Evolutionary conservation across 345 rosid species (phyloP).

Genomic region (Eucalyptus cloeziana): DNA sequence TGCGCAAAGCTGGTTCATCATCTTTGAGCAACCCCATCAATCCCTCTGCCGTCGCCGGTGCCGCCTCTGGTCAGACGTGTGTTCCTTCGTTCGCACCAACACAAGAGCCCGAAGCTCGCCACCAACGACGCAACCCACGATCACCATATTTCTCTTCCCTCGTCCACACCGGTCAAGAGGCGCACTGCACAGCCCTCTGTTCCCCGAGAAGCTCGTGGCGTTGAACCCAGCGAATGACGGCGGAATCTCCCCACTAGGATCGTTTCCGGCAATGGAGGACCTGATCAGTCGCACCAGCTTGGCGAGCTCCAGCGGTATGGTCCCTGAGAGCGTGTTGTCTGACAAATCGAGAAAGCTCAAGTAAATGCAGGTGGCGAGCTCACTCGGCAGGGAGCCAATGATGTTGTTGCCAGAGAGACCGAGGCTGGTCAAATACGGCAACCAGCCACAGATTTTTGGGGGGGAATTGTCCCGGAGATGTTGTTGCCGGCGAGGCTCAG

Average conservation of each 20-base stretch:
- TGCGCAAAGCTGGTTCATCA: neutral
- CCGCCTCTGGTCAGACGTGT: fast-evolving
- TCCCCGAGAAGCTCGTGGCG: constrained; percentile 13
- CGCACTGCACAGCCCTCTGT: constrained; percentile 24
- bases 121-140: constrained; percentile 11
- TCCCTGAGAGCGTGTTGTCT: constrained; percentile 26
- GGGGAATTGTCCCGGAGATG: constrained; percentile 35
- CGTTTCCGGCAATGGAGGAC: constrained; percentile 22
- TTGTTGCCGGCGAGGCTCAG: constrained; percentile 32
- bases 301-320: constrained; percentile 20
- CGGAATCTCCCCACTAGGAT: constrained; percentile 37
- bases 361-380: constrained; percentile 30
- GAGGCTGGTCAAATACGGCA: constrained; percentile 26
- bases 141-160: constrained; percentile 15
- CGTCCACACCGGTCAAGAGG: constrained; percentile 30
- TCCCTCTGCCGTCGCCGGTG: neutral
- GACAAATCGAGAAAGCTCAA: constrained; percentile 22
- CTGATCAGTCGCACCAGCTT: constrained; percentile 22
- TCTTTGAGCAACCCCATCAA: neutral
- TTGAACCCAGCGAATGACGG: constrained; percentile 14
- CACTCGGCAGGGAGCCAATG: constrained; percentile 25
- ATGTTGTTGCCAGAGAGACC: constrained; percentile 36
- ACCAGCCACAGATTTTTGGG: constrained; percentile 26
- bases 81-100: constrained; percentile 13
- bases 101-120: constrained; percentile 25